Evolutionary conservation across 192 early-diverging fungal species (phyloP), one percentile per base, ranked within the genome.

Genomic region (Backusella parvicylindrica): DNA sequence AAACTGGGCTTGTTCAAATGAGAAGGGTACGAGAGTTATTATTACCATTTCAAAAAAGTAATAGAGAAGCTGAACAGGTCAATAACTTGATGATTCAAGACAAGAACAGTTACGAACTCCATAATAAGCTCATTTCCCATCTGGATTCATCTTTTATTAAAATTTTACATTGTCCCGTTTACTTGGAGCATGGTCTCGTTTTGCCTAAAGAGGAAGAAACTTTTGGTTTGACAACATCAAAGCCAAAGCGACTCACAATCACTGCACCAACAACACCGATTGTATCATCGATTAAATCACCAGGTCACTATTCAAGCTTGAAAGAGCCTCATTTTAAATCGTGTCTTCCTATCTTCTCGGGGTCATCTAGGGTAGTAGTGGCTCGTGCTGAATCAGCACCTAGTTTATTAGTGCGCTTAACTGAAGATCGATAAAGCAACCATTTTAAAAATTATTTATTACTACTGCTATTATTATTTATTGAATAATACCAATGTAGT

Each of bases 1-100:
- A 71, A 26, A 36, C 32, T 21, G 70, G 47, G 16, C 30, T 71
- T 35, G 50, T 71, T 11, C 70, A 60, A 37, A 71, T 71, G 70
- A 47, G 70, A 71, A 53, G 70, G 56, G 70, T 21, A 18, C 23
- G 53, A 60, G 53, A 60, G n/a, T 60, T 60, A 0, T 12, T 26
- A 13, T 28, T 60, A 1, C 23, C 64, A 35, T 7, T 66, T 33
- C 31, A 66, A 33, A 31, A 33, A 9, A 35, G 15, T 12, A 18
- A 18, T 64, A 11, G 9, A 33, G 1, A 31, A 64, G 11, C 1
- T 64, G 26, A 66, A 47, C 16, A n/a, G 5, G 6, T 16, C 7
- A n/a, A 6, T 15, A 33, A 18, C 33, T 2, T 30, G 11, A 8
- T 35, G 16, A 15, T 1, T 3, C 68, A 28, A n/a, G 40, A 70